Evolutionary conservation across 768 basidiomycete genomes (phyloP).

Genomic region (Aureoboletus auriporus): DNA sequence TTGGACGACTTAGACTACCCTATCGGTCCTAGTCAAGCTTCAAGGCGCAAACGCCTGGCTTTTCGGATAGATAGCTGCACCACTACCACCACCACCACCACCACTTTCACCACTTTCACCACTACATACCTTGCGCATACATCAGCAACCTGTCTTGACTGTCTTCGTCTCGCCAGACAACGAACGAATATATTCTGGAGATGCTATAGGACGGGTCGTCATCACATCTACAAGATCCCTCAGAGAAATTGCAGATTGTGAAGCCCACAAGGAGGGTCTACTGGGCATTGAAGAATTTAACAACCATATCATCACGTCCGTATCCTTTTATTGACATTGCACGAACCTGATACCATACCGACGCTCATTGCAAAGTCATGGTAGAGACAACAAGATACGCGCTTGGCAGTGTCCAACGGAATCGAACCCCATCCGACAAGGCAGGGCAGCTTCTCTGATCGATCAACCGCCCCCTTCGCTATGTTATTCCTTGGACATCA

Average conservation of each 20-base stretch:
- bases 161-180: slow-evolving; percentile 68
- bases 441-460: slow-evolving; percentile 52
- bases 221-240: slow-evolving; percentile 73
- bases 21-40: too few species aligned
- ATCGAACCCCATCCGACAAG: slow-evolving; percentile 43
- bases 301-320: slow-evolving; percentile 71
- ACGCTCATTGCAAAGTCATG: slow-evolving; percentile 46
- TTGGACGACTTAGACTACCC: too few species aligned
- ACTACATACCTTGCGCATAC: slow-evolving; percentile 70
- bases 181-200: slow-evolving; percentile 83
- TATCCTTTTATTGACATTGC: slow-evolving; percentile 16
- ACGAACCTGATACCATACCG: too few species aligned
- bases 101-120: too few species aligned
- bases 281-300: slow-evolving; percentile 78
- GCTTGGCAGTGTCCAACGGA: slow-evolving; percentile 60
- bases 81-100: slow-evolving; percentile 40
- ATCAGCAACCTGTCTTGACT: slow-evolving; percentile 57
- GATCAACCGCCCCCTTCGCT: slow-evolving; percentile 48
- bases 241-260: slow-evolving; percentile 72
- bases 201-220: slow-evolving; percentile 71
- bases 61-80: not conserved
- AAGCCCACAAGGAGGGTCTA: slow-evolving; percentile 72
- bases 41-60: too few species aligned
- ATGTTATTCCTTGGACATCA: slow-evolving; percentile 76
- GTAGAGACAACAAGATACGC: slow-evolving; percentile 82